These are phyloP conservation scores for Cochlearia excelsa DNA, from an alignment of 345 rosid genomes.

Conservation along the genomic window DNA sequence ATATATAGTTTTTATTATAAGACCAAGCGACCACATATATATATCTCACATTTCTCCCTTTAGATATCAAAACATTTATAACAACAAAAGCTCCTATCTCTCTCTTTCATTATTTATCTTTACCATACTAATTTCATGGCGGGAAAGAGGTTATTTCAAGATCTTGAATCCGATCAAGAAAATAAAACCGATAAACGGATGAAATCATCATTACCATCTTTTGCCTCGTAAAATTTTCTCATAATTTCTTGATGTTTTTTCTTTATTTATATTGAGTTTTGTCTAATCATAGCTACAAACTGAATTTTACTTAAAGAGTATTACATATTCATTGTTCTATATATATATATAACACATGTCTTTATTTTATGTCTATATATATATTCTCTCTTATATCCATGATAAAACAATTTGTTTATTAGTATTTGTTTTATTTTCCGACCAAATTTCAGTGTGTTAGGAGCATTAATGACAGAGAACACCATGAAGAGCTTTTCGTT, in stretches of 20 bases:
- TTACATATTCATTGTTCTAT: too few species aligned
- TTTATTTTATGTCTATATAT: slow-evolving; percentile 21
- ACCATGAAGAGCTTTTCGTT: slow-evolving; percentile 43
- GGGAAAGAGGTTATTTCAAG: slow-evolving; percentile 49
- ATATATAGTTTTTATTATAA: neutral
- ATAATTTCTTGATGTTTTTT: neutral
- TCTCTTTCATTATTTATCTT: slow-evolving; percentile 10
- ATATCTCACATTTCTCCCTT: neutral
- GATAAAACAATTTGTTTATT: neutral
- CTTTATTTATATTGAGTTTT: neutral
- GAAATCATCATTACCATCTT: slow-evolving; percentile 47
- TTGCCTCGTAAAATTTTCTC: slow-evolving; percentile 54
- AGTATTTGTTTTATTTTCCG: neutral
- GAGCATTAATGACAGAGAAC: slow-evolving; percentile 51
- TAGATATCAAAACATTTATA: slow-evolving; percentile 20
- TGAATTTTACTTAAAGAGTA: neutral
- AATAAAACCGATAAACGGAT: slow-evolving; percentile 52
- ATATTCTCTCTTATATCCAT: slow-evolving; percentile 1
- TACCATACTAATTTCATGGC: slow-evolving; percentile 45
- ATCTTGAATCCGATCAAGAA: slow-evolving; percentile 39
- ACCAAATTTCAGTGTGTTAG: slow-evolving; percentile 48
- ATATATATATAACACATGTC: too few species aligned
- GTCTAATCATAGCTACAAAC: neutral
- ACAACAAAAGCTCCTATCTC: neutral
- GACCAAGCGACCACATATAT: slow-evolving; percentile 14